These are phyloP conservation scores for Penicillium desertorum DNA, from an alignment of 495 filamentous ascomycete genomes.

Conservation along the genomic window DNA sequence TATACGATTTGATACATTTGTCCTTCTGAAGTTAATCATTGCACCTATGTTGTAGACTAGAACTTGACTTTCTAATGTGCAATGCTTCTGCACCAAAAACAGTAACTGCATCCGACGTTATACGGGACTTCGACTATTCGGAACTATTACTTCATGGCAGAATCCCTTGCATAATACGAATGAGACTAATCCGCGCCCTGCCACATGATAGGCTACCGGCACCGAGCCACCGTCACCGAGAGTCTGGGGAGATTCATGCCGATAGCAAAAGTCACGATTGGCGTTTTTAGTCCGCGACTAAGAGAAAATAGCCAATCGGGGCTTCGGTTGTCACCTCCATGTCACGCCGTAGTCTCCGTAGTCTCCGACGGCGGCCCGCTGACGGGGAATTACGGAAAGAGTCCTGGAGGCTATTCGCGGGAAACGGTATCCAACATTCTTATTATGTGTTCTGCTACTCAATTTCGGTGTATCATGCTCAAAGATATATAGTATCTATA, in stretches of 20 bases:
- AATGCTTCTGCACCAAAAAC: neutral
- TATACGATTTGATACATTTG: slow-evolving; percentile 8
- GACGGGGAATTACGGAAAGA: slow-evolving; percentile 5
- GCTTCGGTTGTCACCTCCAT: neutral
- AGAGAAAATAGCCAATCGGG: slow-evolving; percentile 2
- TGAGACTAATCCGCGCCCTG: neutral
- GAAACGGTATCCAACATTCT: neutral
- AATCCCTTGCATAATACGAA: neutral
- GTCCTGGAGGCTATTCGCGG: too few species aligned
- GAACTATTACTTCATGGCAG: neutral
- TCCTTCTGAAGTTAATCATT: neutral
- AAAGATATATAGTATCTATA: neutral
- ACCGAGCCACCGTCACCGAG: slow-evolving; percentile 22
- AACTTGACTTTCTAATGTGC: neutral
- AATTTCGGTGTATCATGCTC: neutral
- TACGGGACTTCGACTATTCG: neutral
- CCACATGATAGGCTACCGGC: slow-evolving; percentile 18
- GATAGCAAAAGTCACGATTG: neutral
- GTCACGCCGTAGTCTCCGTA: neutral
- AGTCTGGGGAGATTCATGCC: slow-evolving; percentile 8
- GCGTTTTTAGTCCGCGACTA: neutral
- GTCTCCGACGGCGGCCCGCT: neutral
- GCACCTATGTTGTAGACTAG: too few species aligned
- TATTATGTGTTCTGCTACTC: neutral
- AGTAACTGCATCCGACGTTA: neutral